Conservation (phyloP, 2,329 filamentous ascomycete genomes). For the Cryoendolithus antarcticus region DNA sequence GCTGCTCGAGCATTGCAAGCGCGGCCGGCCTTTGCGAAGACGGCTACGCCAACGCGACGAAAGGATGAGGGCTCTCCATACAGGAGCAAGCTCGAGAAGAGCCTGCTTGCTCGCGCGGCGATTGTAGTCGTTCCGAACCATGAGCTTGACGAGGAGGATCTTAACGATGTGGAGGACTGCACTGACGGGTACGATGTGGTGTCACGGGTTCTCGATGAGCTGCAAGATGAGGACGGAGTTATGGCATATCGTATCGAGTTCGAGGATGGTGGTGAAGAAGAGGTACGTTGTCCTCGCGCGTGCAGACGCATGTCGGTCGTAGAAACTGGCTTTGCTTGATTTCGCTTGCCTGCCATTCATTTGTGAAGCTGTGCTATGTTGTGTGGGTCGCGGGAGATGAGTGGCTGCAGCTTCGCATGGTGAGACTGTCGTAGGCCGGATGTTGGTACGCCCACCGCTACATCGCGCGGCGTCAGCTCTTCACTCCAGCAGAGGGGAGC, state of each 20-base stretch:
- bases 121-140: conserved; percentile 4
- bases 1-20: neutral
- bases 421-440: too few relatives aligned
- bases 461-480: neutral
- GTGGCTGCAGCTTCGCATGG: too few relatives aligned
- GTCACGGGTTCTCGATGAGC: conserved; percentile 28
- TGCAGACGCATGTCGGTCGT: neutral
- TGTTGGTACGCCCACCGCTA: too few relatives aligned
- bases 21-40: neutral
- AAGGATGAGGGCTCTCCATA: too few relatives aligned
- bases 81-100: neutral
- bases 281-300: conserved; percentile 25
- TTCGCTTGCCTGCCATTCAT: neutral
- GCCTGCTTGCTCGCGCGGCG: neutral
- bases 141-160: conserved; percentile 5
- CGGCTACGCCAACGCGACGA: too few relatives aligned
- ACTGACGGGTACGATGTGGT: conserved; percentile 21
- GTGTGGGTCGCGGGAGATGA: too few relatives aligned
- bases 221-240: conserved; percentile 16
- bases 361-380: too few relatives aligned
- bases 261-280: conserved; percentile 25
- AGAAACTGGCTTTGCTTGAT: neutral
- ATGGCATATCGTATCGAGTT: conserved; percentile 31
- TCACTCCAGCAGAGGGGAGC: neutral
- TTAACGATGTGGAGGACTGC: conserved; percentile 15